Percentiles rank a stretch among this genome's conserved stretches.
Conservation (phyloP, 495 filamentous ascomycete genomes). For the Mytilinidion resinicola region DNA sequence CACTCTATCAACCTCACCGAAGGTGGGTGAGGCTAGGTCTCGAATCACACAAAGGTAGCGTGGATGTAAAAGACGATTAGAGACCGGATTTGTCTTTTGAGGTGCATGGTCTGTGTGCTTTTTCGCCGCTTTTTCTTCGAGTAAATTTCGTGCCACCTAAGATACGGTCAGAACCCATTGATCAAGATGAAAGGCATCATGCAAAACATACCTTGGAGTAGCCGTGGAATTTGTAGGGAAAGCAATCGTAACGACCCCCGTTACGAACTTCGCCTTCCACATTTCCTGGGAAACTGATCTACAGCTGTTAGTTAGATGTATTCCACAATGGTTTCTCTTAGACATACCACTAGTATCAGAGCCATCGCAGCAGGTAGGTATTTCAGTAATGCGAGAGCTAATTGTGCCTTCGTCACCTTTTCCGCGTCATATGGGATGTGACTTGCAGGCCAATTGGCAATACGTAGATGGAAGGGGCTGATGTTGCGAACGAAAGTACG, state of each 20-base stretch:
- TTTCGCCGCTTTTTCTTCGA: constrained; percentile 7
- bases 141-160: constrained; percentile 18
- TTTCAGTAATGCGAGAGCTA: constrained; percentile 11
- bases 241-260: constrained; percentile 17
- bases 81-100: constrained; percentile 13
- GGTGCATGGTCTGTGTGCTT: constrained; percentile 1
- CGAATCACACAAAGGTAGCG: constrained; percentile 21
- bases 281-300: constrained; percentile 11
- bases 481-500: constrained; percentile 21
- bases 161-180: too few relatives aligned
- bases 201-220: constrained; percentile 14
- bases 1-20: too few relatives aligned
- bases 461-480: constrained; percentile 10
- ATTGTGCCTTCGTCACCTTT: constrained; percentile 10
- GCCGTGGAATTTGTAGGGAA: constrained; percentile 22
- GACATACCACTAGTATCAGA: constrained; percentile 17
- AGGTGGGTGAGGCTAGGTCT: neutral
- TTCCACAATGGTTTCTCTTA: neutral
- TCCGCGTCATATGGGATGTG: constrained; percentile 12
- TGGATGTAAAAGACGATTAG: constrained; percentile 18
- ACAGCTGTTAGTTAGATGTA: neutral
- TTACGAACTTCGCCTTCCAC: constrained; percentile 10
- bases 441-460: constrained; percentile 16
- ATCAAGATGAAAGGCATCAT: too few relatives aligned
- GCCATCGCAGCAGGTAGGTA: constrained; percentile 20